Evolutionary conservation across 495 filamentous ascomycete genomes (phyloP).

Genomic region (Astrothelium macrocarpum): DNA sequence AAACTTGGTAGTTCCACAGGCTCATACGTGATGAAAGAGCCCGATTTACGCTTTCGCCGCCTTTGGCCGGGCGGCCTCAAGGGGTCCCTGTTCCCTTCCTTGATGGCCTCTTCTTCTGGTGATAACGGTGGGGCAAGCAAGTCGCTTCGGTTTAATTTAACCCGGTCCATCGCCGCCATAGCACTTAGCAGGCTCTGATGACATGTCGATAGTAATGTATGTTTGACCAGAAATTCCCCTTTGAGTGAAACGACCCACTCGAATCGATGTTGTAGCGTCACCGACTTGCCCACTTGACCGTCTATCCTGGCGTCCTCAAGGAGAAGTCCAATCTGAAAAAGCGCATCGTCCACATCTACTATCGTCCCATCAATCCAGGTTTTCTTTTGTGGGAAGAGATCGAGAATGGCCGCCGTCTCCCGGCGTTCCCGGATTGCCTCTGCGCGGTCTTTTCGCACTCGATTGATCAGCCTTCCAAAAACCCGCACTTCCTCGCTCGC

Average conservation of each 20-base stretch:
- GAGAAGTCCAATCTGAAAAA: conserved; percentile 2
- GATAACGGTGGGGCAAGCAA: not conserved
- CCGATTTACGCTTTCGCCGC: not conserved
- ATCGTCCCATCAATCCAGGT: conserved; percentile 10
- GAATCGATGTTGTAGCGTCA: conserved; percentile 8
- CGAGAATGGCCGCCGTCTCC: not conserved
- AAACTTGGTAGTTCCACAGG: not conserved
- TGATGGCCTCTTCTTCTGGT: not conserved
- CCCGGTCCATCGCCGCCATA: not conserved
- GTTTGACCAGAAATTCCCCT: conserved; percentile 8
- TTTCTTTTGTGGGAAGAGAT: conserved; percentile 1
- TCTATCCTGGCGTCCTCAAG: conserved; percentile 9
- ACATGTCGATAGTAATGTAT: conserved; percentile 8
- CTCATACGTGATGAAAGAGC: not conserved
- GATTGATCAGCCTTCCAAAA: conserved; percentile 7
- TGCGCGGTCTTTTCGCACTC: conserved; percentile 8
- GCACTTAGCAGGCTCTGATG: conserved; percentile 9
- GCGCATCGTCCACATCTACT: not conserved
- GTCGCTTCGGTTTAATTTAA: not conserved
- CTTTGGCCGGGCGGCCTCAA: not conserved
- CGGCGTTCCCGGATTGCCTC: conserved; percentile 7
- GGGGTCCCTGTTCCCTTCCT: not conserved
- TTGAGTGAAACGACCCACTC: conserved; percentile 8
- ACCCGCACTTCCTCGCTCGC: not conserved
- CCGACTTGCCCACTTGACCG: not conserved